A percentile compares a stretch with the other conserved stretches of the same genome.
Evolutionary conservation across 192 early-diverging fungal species (phyloP).

Genomic region (Glomus cerebriforme): DNA sequence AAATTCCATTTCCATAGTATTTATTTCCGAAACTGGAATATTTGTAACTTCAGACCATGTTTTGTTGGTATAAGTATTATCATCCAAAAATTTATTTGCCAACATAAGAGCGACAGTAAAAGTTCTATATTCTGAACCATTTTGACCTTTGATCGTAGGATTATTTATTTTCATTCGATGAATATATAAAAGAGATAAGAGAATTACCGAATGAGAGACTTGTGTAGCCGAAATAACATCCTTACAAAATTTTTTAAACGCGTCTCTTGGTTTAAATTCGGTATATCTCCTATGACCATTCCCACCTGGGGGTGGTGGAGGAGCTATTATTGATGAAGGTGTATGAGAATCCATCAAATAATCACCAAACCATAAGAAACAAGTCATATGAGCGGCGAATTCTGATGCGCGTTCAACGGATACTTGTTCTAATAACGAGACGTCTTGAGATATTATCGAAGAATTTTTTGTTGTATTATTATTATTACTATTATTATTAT

Average conservation of each 20-base stretch:
- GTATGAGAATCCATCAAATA: neutral
- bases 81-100: conserved; percentile 84
- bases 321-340: neutral
- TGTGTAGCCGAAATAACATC: conserved; percentile 62
- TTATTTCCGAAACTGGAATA: conserved; percentile 78
- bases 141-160: conserved; percentile 58
- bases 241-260: conserved; percentile 52
- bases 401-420: conserved; percentile 38
- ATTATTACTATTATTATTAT: neutral
- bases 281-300: conserved; percentile 7
- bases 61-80: conserved; percentile 89
- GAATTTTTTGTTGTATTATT: neutral
- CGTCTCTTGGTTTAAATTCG: conserved; percentile 15
- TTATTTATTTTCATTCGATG: conserved; percentile 56
- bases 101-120: conserved; percentile 86
- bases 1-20: conserved; percentile 88
- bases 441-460: neutral
- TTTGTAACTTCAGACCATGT: conserved; percentile 86
- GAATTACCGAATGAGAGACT: conserved; percentile 63
- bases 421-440: neutral
- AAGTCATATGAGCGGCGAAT: conserved; percentile 61
- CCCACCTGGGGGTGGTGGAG: conserved; percentile 16
- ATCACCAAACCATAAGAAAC: conserved; percentile 41
- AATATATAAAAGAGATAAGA: conserved; percentile 67
- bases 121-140: conserved; percentile 79